Percentiles rank a stretch among this genome's conserved stretches.
Conservation (phyloP, 306 rosid genomes). For the Cicer judaicum region DNA sequence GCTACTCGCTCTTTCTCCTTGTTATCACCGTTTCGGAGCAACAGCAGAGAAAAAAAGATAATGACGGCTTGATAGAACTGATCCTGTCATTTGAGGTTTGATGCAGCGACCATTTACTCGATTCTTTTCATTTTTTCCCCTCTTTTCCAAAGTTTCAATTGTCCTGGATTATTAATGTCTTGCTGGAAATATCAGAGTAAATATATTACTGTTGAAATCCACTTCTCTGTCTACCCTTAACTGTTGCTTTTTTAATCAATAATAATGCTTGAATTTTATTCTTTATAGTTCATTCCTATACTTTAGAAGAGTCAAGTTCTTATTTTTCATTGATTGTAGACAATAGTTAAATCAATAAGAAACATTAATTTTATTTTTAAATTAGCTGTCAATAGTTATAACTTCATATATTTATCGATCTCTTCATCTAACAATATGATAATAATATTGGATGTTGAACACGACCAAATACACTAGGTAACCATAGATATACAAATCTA, state of each 20-base stretch:
- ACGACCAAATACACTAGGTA: not conserved
- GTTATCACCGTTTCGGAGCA: conserved; percentile 83
- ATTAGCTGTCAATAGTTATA: not conserved
- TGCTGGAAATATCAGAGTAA: conserved; percentile 27
- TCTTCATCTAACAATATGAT: not conserved
- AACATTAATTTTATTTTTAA: not conserved
- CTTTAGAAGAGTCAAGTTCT: no score
- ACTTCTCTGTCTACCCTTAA: not conserved
- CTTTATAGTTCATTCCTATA: not conserved
- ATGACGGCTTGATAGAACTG: conserved; percentile 46
- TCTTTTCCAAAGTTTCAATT: not conserved
- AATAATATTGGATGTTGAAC: not conserved
- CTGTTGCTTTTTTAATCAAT: not conserved
- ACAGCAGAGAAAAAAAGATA: conserved; percentile 73
- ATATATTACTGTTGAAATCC: conserved; percentile 6
- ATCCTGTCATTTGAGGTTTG: conserved; percentile 29
- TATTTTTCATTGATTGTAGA: no score
- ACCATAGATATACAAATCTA: not conserved
- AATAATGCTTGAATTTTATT: not conserved
- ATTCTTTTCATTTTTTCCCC: conserved; percentile 26
- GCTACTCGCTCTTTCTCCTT: conserved; percentile 87
- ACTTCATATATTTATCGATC: not conserved
- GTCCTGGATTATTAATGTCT: not conserved
- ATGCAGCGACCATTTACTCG: conserved; percentile 6
- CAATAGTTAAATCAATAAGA: no score